Base-by-base conservation (phyloP, 805 yeast species). In the Pichia paraexigua region DNA sequence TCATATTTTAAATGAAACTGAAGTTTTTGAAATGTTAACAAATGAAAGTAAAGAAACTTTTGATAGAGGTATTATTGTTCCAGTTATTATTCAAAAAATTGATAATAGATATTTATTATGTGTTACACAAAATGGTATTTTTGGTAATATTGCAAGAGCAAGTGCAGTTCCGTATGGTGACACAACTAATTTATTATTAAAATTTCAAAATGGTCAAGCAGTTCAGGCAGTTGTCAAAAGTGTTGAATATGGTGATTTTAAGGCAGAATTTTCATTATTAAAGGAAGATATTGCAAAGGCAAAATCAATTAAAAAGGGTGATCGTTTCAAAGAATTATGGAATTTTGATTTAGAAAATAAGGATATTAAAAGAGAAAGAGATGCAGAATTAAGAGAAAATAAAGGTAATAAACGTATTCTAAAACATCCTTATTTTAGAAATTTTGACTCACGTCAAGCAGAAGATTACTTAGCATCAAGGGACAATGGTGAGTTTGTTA, bases 391-490 rank as follows among this genome's bases (percentile, higher is more conserved):
- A 56, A 80, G 80, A 55, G 83, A 82, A 28, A 81, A 83, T 61
- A 79, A 80, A 48, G 82, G 85, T 53, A 77, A 82, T 55, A 78
- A 83, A 35, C 81, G 96, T 63, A 84, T 87, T 57, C 78, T 94
- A 60, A 92, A 90, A 64, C 99, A 94, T 71, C 95, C 97, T 40
- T 79, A 85, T 65, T 94, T 87, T 77, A 85, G 82, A 60, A 85
- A 87, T 56, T 85, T 91, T 72, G 86, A 82, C 60, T 78, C 86
- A 53, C 76, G 74, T 51, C 97, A 94, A 72, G 98, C 99, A 0
- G 98, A 92, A 67, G 95, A 87, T 59, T 90, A 78, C 59, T 76
- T 94, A 61, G 96, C 97, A 21, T 87, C 96, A 24, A 79, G 85
- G 64, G 79, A 83, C 43, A 84, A 91, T 57, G 99, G 99, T 49